A percentile compares a stretch with the other conserved stretches of the same genome.
Evolutionary conservation across 1,139 yeast genomes (phyloP).

Genomic region (Blastobotrys serpentis): DNA sequence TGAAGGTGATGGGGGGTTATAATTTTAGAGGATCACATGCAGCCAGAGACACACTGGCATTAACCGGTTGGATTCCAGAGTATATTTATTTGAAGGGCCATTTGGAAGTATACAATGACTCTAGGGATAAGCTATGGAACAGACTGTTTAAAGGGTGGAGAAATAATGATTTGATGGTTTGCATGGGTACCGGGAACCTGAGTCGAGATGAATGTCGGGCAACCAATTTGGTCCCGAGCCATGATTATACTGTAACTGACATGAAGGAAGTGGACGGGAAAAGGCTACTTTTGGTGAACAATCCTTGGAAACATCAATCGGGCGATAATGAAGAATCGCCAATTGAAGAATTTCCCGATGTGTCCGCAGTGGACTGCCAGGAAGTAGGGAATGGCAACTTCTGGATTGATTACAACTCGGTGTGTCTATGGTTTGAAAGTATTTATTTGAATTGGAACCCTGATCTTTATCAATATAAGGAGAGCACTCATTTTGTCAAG

Average conservation of each 20-base stretch:
- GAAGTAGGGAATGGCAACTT: conserved; percentile 21
- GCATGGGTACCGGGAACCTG: conserved; percentile 66
- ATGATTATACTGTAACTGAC: conserved; percentile 63
- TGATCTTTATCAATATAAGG: conserved; percentile 35
- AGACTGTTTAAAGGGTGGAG: conserved; percentile 37
- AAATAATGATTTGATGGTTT: conserved; percentile 47
- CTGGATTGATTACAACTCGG: conserved; percentile 39
- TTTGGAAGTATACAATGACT: conserved; percentile 23
- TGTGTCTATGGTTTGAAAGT: conserved; percentile 52
- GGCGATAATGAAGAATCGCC: conserved; percentile 11
- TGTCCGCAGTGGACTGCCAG: conserved; percentile 7
- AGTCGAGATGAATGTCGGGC: conserved; percentile 42
- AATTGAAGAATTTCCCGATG: neutral
- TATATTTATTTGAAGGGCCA: conserved; percentile 41
- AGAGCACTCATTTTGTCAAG: conserved; percentile 41
- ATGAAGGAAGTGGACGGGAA: conserved; percentile 32
- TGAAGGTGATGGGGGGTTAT: conserved; percentile 65
- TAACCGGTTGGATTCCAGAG: conserved; percentile 78
- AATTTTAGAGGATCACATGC: conserved; percentile 74
- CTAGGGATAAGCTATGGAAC: conserved; percentile 40
- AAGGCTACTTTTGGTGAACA: conserved; percentile 44
- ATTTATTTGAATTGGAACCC: conserved; percentile 72
- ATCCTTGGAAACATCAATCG: conserved; percentile 50
- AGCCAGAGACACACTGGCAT: conserved; percentile 64
- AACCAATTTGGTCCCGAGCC: conserved; percentile 53